Evolutionary conservation across 495 filamentous ascomycete genomes (phyloP), one percentile per base, ranked within the genome.

Genomic region (Aspergillus cristatus): DNA sequence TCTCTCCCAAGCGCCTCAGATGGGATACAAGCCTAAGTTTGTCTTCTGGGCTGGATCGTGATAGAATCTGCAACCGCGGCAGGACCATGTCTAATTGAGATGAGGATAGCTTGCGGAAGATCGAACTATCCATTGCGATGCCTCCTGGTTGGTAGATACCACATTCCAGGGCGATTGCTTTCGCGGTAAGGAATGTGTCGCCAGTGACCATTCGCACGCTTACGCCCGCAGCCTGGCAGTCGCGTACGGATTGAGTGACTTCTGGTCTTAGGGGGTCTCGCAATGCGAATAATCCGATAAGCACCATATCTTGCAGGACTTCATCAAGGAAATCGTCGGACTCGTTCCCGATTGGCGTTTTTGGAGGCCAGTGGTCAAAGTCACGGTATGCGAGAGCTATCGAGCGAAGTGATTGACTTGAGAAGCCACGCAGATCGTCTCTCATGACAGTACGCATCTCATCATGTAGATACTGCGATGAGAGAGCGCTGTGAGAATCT

Each of bases 171-270:
- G 87, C 87, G 44, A 94, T 89, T 14, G 86, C 84, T 46, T 80
- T 81, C 12, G 87, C 87, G 10, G 87, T 94, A 37, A 75, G 61
- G 36, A 87, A 68, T 45, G 91, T 93, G 50, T 94, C 87, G 38
- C 87, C 87, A 18, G 87, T 94, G n/a, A 94, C 86, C 87, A 94
- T 94, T 25, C 84, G 78, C 12, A 91, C 85, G 46, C 77, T 79
- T 31, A 94, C 84, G 46, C 87, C 87, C 24, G 87, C 87, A 16
- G 72, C 62, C 45, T 85, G 78, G 35, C 82, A 87, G 35, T 76
- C 68, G 14, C 63, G 57, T n/a, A 94, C 86, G 5, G 87, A 81
- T 18, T 88, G 79, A 7, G 71, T 63, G 12, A 91, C 86, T 44
- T 85, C 87, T 4, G 62, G 58, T 37, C 86, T 84, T 18, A 94